Conservation (phyloP, 441 rosid species). For the Adansonia gregorii region DNA sequence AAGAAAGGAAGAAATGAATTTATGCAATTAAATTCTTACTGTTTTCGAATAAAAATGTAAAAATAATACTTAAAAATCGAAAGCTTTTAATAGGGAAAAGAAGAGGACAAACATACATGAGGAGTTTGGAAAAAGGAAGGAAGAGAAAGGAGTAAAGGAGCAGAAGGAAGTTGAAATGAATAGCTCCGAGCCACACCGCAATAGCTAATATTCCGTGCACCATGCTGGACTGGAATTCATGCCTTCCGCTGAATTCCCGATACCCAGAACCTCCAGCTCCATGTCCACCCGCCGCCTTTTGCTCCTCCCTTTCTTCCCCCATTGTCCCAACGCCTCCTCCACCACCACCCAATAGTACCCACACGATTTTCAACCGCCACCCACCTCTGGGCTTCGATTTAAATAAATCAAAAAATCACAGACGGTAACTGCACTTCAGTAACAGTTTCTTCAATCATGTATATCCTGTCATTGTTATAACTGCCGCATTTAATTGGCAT, state of each 20-base stretch:
- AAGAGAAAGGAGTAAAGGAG: constrained; percentile 49
- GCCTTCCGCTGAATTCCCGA: constrained; percentile 43
- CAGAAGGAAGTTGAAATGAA: constrained; percentile 59
- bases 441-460: no score
- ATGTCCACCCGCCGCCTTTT: neutral
- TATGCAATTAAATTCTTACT: neutral
- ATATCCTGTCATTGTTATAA: no score
- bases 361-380: neutral
- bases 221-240: constrained; percentile 38
- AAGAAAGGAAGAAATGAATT: neutral
- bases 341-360: no score
- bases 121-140: constrained; percentile 51
- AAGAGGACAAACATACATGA: constrained; percentile 43
- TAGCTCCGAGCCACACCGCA: constrained; percentile 67
- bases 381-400: neutral
- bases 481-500: no score
- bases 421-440: no score
- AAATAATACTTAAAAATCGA: neutral
- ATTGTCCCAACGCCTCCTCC: neutral
- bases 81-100: neutral
- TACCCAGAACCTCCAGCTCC: constrained; percentile 18
- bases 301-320: constrained; percentile 3
- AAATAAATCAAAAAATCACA: no score
- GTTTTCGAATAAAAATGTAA: neutral
- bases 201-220: constrained; percentile 47